Conservation (phyloP, 73 alveolate genomes). For the Paramecium biaurelia region DNA sequence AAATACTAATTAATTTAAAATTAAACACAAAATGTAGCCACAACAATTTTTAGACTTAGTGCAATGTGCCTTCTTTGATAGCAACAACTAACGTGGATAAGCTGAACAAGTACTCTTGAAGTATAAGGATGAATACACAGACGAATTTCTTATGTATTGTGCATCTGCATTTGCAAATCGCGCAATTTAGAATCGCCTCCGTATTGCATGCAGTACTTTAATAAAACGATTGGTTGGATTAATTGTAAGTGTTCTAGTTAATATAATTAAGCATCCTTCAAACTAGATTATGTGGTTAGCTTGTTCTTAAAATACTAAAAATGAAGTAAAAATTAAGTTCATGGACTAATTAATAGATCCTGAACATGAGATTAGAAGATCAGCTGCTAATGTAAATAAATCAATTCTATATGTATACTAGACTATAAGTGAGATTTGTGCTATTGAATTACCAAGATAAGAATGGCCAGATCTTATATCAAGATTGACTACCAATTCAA, state of each 20-base stretch:
- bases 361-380: constrained; percentile 28
- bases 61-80: background rate
- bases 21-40: constrained; percentile 26
- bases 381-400: constrained; percentile 36
- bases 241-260: background rate
- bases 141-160: background rate
- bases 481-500: background rate
- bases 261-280: background rate
- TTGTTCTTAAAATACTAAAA: background rate
- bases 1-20: background rate
- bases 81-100: background rate
- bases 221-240: background rate
- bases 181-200: background rate
- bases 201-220: constrained; percentile 3
- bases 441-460: constrained; percentile 1
- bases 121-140: background rate
- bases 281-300: background rate
- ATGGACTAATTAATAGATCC: background rate
- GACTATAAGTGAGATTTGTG: constrained; percentile 48
- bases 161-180: constrained; percentile 28
- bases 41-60: background rate
- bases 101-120: background rate
- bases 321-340: constrained; percentile 1
- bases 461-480: constrained; percentile 45
- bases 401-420: background rate